Percentiles rank a stretch among this genome's conserved stretches.
phyloP scores from a whole-genome alignment of 345 rosid genomes.

The Adansonia digitata region DNA sequence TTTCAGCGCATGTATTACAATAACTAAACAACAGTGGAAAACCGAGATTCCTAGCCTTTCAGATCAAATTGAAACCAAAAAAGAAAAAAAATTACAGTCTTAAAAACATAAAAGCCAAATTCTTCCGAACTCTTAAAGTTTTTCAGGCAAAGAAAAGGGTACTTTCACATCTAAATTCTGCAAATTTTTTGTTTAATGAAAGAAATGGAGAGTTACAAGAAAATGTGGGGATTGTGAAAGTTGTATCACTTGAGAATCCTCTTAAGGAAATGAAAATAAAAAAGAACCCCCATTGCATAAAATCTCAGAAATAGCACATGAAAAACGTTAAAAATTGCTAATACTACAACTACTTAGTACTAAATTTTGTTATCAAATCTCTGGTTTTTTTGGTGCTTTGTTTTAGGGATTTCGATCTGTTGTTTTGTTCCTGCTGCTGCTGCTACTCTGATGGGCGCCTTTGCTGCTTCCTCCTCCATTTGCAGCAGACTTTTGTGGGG shows the following conservation, averaged over 20 bases:
- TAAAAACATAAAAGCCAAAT: conserved; percentile 19
- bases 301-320: conserved; percentile 3
- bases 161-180: conserved; percentile 1
- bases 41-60: conserved; percentile 27
- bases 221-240: not conserved
- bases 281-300: not conserved
- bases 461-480: conserved; percentile 14
- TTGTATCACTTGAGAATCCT: not conserved
- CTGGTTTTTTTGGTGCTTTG: not conserved
- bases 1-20: not conserved
- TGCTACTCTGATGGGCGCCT: conserved; percentile 29
- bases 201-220: not conserved
- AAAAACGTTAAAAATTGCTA: conserved; percentile 19
- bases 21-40: not conserved
- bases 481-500: conserved; percentile 44
- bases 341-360: not conserved
- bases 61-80: not conserved
- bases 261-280: not conserved
- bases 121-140: too few species aligned
- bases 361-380: conserved; percentile 21
- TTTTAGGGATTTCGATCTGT: conserved; percentile 21
- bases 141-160: too few species aligned
- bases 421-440: conserved; percentile 18
- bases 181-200: not conserved
- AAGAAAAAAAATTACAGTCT: not conserved